Evolutionary conservation across 352 stramenopile species (phyloP).

Genomic region (Phytophthora podocarpi): DNA sequence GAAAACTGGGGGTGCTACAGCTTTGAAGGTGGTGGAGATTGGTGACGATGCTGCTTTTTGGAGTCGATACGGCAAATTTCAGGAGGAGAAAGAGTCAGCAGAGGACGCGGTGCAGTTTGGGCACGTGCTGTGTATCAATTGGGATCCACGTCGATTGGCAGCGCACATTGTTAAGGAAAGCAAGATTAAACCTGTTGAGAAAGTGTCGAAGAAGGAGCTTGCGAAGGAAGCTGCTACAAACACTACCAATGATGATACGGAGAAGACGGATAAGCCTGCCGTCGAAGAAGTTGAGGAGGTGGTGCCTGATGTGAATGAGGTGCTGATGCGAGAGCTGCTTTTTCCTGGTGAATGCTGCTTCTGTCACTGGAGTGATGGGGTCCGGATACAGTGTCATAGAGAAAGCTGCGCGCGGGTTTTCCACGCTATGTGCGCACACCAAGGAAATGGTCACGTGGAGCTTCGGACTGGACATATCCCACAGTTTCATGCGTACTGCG

Average conservation of each 20-base stretch:
- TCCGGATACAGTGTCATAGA: constrained; percentile 65
- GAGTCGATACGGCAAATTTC: constrained; percentile 5
- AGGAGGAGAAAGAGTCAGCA: not conserved
- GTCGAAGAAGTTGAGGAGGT: constrained; percentile 16
- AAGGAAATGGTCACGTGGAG: constrained; percentile 50
- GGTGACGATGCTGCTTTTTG: constrained; percentile 24
- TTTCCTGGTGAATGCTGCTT: constrained; percentile 51
- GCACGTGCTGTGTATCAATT: constrained; percentile 54
- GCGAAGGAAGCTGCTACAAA: constrained; percentile 14
- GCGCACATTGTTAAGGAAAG: constrained; percentile 29
- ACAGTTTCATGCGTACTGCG: constrained; percentile 70
- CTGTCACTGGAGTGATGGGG: constrained; percentile 39
- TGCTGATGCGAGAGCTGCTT: constrained; percentile 24
- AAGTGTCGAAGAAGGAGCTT: constrained; percentile 18
- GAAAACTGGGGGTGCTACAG: constrained; percentile 24
- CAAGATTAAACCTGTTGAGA: constrained; percentile 23
- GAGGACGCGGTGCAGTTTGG: constrained; percentile 27
- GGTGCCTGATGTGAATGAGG: constrained; percentile 2
- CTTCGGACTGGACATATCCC: constrained; percentile 37
- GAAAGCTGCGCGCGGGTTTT: constrained; percentile 65
- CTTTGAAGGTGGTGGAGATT: constrained; percentile 41
- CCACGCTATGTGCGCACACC: constrained; percentile 61
- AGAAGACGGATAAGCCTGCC: constrained; percentile 7
- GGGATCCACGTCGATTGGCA: constrained; percentile 47
- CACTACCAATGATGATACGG: constrained; percentile 3